A percentile compares a stretch with the other conserved stretches of the same genome.
Evolutionary conservation across 1,139 yeast species (phyloP).

Genomic region (Hemisphaericaspora subhashii): DNA sequence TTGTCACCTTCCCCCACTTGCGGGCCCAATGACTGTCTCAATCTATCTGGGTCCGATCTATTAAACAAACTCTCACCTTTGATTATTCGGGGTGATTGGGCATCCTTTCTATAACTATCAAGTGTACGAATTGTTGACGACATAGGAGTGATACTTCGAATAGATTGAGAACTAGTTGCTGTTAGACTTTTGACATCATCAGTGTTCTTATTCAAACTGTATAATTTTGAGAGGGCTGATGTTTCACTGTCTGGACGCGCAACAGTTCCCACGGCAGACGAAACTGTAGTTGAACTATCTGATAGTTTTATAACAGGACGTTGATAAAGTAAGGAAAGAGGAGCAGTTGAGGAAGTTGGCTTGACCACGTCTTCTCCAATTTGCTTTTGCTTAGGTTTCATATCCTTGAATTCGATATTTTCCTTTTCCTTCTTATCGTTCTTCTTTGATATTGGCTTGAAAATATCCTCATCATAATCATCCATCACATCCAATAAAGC

Average conservation of each 20-base stretch:
- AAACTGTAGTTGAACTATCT: conserved; percentile 32
- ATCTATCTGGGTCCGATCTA: background rate
- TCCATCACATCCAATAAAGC: conserved; percentile 55
- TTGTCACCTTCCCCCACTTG: background rate
- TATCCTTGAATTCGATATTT: conserved; percentile 6
- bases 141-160: conserved; percentile 12
- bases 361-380: too few species aligned
- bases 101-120: conserved; percentile 10
- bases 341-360: conserved; percentile 43
- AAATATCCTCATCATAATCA: conserved; percentile 56
- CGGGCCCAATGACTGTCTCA: background rate
- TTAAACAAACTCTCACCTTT: conserved; percentile 13
- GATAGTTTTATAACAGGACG: conserved; percentile 19
- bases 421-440: conserved; percentile 4
- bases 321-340: conserved; percentile 29
- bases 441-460: conserved; percentile 28
- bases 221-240: conserved; percentile 43
- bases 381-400: too few species aligned
- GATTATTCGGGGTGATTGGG: conserved; percentile 14
- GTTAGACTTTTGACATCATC: conserved; percentile 23
- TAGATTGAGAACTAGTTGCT: conserved; percentile 10
- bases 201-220: conserved; percentile 37
- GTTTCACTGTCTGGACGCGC: conserved; percentile 27
- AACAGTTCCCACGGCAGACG: conserved; percentile 42
- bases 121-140: conserved; percentile 4